Percentiles rank a stretch among this genome's conserved stretches.
Evolutionary conservation across 257 asterid species (phyloP).

Genomic region (Plantago major): DNA sequence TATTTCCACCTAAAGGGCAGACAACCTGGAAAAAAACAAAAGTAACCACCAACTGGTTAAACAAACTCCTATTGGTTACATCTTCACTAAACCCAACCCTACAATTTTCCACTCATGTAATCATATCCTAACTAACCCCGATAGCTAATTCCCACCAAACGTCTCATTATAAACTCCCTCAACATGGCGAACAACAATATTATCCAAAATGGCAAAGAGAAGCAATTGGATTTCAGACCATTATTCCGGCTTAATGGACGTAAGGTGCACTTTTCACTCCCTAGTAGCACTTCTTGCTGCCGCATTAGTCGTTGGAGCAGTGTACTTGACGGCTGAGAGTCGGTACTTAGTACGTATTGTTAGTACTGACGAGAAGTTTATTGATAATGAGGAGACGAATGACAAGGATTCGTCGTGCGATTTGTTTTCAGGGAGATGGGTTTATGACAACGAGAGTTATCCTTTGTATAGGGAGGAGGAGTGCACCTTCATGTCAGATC

Average conservation of each 20-base stretch:
- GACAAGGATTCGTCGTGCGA: slow-evolving; percentile 34
- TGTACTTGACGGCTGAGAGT: slow-evolving; percentile 56
- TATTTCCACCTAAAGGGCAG: slow-evolving; percentile 1
- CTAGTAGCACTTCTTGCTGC: slow-evolving; percentile 47
- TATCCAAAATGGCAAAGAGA: slow-evolving; percentile 31
- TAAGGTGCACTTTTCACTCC: slow-evolving; percentile 56
- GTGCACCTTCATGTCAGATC: slow-evolving; percentile 92
- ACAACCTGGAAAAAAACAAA: slow-evolving; percentile 3
- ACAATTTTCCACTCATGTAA: slow-evolving; percentile 23
- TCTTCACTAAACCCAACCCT: slow-evolving; percentile 26
- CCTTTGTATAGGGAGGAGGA: slow-evolving; percentile 71
- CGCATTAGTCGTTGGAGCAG: slow-evolving; percentile 46
- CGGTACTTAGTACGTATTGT: slow-evolving; percentile 31
- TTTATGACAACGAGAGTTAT: slow-evolving; percentile 54
- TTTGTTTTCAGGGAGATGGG: slow-evolving; percentile 82
- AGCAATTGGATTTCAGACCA: slow-evolving; percentile 21
- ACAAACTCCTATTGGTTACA: slow-evolving; percentile 9
- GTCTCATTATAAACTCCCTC: slow-evolving; percentile 22
- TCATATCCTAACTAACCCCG: slow-evolving; percentile 31
- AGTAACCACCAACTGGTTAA: slow-evolving; percentile 16
- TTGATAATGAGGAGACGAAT: not conserved
- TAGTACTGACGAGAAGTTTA: not conserved
- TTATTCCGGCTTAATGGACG: slow-evolving; percentile 31
- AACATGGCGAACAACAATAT: slow-evolving; percentile 9
- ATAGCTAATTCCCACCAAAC: slow-evolving; percentile 44